phyloP scores from a whole-genome alignment of 2,329 filamentous ascomycete genomes.

The Parasarocladium wereldwijsianum region DNA sequence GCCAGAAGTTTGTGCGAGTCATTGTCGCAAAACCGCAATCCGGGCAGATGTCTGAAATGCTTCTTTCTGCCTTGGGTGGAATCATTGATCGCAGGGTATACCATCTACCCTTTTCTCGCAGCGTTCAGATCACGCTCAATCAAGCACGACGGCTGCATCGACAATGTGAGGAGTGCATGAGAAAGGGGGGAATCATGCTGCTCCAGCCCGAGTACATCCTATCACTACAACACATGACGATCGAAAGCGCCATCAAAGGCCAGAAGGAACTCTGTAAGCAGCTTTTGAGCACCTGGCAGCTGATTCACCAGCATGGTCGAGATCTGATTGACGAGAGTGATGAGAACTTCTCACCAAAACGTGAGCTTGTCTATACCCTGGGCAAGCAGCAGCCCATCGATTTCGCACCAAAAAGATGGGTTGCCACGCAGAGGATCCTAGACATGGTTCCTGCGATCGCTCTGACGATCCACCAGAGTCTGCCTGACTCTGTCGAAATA shows the following conservation, averaged over 20 bases:
- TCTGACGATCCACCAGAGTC: slow-evolving; percentile 11
- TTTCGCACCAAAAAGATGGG: slow-evolving; percentile 40
- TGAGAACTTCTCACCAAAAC: slow-evolving; percentile 41
- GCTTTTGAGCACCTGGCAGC: slow-evolving; percentile 18
- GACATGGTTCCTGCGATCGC: slow-evolving; percentile 21
- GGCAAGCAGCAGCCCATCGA: slow-evolving; percentile 34
- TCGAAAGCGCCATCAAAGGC: slow-evolving; percentile 22
- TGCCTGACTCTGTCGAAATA: slow-evolving; percentile 28
- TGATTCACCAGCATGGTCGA: slow-evolving; percentile 25
- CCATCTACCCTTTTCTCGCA: slow-evolving; percentile 41
- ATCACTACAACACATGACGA: slow-evolving; percentile 43
- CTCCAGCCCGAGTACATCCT: slow-evolving; percentile 47
- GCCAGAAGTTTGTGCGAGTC: slow-evolving; percentile 34
- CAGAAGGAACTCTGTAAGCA: neutral
- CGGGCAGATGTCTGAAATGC: slow-evolving; percentile 43
- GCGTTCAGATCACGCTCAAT: slow-evolving; percentile 15
- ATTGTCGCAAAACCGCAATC: slow-evolving; percentile 47
- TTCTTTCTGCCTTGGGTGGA: slow-evolving; percentile 39
- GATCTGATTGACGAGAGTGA: slow-evolving; percentile 51
- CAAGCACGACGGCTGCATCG: slow-evolving; percentile 20
- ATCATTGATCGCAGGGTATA: slow-evolving; percentile 35
- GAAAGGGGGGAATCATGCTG: slow-evolving; percentile 35
- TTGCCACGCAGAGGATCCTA: slow-evolving; percentile 36
- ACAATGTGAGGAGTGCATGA: slow-evolving; percentile 28
- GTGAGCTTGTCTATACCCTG: slow-evolving; percentile 48